Evolutionary conservation across 257 asterid genomes (phyloP).

Genomic region (Gynochthodes officinalis): DNA sequence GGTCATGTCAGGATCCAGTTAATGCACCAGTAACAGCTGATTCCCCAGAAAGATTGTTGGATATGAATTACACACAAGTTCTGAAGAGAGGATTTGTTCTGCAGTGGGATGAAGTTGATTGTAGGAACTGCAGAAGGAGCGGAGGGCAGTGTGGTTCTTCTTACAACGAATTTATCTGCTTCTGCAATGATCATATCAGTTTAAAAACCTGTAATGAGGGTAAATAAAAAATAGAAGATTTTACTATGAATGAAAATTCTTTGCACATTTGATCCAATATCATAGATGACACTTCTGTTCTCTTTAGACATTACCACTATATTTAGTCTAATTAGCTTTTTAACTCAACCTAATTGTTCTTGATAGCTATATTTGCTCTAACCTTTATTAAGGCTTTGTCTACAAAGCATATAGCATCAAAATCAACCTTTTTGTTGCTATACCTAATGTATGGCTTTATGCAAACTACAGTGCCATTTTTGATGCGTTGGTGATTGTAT

Average conservation of each 20-base stretch:
- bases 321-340: not conserved
- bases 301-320: not conserved
- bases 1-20: conserved; percentile 32
- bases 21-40: conserved; percentile 33
- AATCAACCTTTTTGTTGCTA: not conserved
- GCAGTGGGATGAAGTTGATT: conserved; percentile 33
- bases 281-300: not conserved
- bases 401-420: not conserved
- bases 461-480: not conserved
- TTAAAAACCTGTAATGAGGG: conserved; percentile 12
- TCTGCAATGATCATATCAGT: conserved; percentile 8
- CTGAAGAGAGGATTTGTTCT: conserved; percentile 42
- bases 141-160: conserved; percentile 26
- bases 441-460: not conserved
- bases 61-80: conserved; percentile 34
- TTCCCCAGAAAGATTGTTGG: conserved; percentile 14
- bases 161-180: conserved; percentile 7
- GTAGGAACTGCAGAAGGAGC: conserved; percentile 23
- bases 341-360: not conserved
- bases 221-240: not conserved
- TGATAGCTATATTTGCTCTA: not conserved
- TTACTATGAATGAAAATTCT: not conserved
- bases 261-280: not conserved
- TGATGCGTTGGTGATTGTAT: not conserved
- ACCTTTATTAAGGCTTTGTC: not conserved